Evolutionary conservation across 116 monocot genomes (phyloP).

Genomic region (Cymodocea nodosa): DNA sequence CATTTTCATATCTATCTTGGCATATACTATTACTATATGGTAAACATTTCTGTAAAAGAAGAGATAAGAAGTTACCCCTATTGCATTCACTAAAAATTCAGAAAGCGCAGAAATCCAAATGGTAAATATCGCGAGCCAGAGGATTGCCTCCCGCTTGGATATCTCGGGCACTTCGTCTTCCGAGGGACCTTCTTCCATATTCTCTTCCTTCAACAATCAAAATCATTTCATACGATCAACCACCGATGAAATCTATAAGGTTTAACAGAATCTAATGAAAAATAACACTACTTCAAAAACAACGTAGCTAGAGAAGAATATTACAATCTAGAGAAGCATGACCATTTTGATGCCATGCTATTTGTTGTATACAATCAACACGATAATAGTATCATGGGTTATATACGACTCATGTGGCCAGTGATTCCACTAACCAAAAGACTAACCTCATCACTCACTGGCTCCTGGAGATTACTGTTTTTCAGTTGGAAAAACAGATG

Average conservation of each 20-base stretch:
- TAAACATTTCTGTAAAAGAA: neutral
- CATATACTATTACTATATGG: neutral
- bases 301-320: too few species aligned
- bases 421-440: too few species aligned
- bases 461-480: slow-evolving; percentile 37
- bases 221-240: neutral
- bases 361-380: too few species aligned
- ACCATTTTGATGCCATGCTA: too few species aligned
- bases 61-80: slow-evolving; percentile 24
- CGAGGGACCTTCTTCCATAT: slow-evolving; percentile 7
- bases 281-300: too few species aligned
- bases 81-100: slow-evolving; percentile 46
- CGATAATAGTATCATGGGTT: too few species aligned
- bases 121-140: slow-evolving; percentile 50
- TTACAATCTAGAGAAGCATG: too few species aligned
- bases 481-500: slow-evolving; percentile 77
- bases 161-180: slow-evolving; percentile 31
- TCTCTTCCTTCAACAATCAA: slow-evolving; percentile 6
- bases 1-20: neutral
- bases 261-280: too few species aligned
- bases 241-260: slow-evolving; percentile 1
- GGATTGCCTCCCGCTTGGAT: slow-evolving; percentile 48
- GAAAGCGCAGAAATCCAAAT: slow-evolving; percentile 40
- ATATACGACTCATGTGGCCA: too few species aligned
- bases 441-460: slow-evolving; percentile 36